phyloP scores from a whole-genome alignment of 129 eudicot genomes.

The Silybum marianum region DNA sequence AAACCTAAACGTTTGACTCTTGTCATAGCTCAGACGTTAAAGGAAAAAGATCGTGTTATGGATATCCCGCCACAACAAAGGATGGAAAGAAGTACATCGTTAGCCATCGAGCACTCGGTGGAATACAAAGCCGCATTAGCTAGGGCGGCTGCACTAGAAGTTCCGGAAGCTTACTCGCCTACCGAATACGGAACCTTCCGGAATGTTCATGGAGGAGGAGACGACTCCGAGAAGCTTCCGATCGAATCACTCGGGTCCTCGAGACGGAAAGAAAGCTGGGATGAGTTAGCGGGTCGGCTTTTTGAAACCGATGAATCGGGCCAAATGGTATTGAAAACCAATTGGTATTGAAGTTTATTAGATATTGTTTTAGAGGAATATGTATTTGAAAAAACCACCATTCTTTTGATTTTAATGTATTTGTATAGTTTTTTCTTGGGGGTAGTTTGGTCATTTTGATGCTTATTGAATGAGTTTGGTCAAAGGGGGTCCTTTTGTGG shows the following conservation, averaged over 20 bases:
- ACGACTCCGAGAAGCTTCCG: constrained; percentile 27
- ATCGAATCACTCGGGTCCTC: constrained; percentile 33
- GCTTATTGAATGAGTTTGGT: background rate
- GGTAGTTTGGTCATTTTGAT: background rate
- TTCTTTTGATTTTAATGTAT: constrained; percentile 34
- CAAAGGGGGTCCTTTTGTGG: background rate
- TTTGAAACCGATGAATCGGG: constrained; percentile 55
- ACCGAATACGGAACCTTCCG: constrained; percentile 80
- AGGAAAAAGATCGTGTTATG: constrained; percentile 66
- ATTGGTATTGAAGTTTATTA: constrained; percentile 24
- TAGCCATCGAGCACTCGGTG: constrained; percentile 74
- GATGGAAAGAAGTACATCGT: constrained; percentile 70
- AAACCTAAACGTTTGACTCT: constrained; percentile 7
- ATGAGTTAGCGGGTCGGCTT: constrained; percentile 40
- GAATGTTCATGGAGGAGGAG: constrained; percentile 38
- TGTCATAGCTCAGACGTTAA: constrained; percentile 59
- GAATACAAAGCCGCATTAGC: constrained; percentile 73
- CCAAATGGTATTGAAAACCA: constrained; percentile 49
- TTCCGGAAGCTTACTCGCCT: constrained; percentile 73
- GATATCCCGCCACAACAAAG: constrained; percentile 71
- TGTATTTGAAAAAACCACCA: constrained; percentile 22
- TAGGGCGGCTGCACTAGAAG: constrained; percentile 70
- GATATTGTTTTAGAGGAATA: background rate
- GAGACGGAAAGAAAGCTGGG: constrained; percentile 51
- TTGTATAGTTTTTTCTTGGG: constrained; percentile 28